Evolutionary conservation across 768 basidiomycete genomes (phyloP).

Genomic region (Boletellus sp.): DNA sequence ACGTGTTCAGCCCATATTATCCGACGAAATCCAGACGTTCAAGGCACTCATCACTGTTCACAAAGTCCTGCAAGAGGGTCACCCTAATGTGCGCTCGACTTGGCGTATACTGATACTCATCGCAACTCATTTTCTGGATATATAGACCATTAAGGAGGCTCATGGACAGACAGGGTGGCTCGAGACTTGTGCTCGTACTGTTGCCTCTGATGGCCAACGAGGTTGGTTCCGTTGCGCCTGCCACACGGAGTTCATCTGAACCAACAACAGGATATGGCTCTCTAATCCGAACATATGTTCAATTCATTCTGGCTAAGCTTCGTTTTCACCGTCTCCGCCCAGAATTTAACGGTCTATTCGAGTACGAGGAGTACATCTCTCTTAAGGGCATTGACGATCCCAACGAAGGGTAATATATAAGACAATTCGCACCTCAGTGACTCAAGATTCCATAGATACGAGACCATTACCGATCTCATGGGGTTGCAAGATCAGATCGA

Average conservation of each 20-base stretch:
- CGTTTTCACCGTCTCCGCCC: conserved; percentile 93
- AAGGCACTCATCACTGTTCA: conserved; percentile 97
- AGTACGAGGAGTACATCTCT: conserved; percentile 98
- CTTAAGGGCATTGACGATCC: conserved; percentile 98
- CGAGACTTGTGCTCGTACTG: conserved; percentile 92
- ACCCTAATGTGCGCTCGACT: conserved; percentile 64
- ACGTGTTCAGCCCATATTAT: conserved; percentile 92
- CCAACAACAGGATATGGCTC: conserved; percentile 73
- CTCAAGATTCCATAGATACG: conserved; percentile 59
- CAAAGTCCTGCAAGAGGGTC: conserved; percentile 97
- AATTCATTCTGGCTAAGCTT: conserved; percentile 92
- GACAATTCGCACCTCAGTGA: conserved; percentile 1
- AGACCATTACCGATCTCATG: conserved; percentile 98
- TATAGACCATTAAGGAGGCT: conserved; percentile 91
- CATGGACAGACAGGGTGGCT: conserved; percentile 97
- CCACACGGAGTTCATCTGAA: conserved; percentile 3
- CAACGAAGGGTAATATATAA: conserved; percentile 82
- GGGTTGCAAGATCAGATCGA: conserved; percentile 97
- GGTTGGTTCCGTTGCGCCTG: conserved; percentile 42
- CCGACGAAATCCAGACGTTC: conserved; percentile 98
- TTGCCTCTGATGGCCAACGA: conserved; percentile 71
- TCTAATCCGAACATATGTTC: conserved; percentile 92
- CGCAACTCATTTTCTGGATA: conserved; percentile 9
- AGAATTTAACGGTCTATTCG: conserved; percentile 98
- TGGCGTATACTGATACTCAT: conserved; percentile 1